Conservation (phyloP, 345 rosid species). For the Geranium brycei region DNA sequence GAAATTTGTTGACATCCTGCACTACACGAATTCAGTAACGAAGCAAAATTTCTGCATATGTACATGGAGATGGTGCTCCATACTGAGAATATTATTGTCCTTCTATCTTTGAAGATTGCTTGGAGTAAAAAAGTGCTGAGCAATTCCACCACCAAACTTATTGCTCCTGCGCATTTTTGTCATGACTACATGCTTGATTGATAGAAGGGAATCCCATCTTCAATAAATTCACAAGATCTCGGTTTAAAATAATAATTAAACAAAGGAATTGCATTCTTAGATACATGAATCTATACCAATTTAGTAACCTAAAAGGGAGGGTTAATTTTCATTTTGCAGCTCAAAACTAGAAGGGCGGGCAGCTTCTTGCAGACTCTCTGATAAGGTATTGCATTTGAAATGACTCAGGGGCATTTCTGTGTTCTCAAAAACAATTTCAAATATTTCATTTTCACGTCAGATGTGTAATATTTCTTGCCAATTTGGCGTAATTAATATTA, state of each 20-base stretch:
- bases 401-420: not conserved
- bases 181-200: not conserved
- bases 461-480: not conserved
- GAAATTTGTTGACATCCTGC: too few species aligned
- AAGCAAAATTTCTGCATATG: too few species aligned
- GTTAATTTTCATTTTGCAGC: constrained; percentile 27
- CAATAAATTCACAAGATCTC: too few species aligned
- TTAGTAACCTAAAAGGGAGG: not conserved
- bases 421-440: not conserved
- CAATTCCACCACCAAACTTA: not conserved
- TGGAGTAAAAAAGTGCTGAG: not conserved
- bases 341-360: constrained; percentile 76
- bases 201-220: not conserved
- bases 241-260: not conserved
- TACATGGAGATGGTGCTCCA: too few species aligned
- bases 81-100: not conserved
- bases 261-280: not conserved
- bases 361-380: constrained; percentile 67
- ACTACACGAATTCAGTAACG: too few species aligned
- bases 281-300: not conserved
- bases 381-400: constrained; percentile 37
- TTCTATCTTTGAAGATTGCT: not conserved
- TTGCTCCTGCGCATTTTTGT: not conserved
- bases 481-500: not conserved
- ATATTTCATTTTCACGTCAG: not conserved